These are phyloP conservation scores for Oryza meridionalis DNA, from an alignment of 176 grass and related monocot species.

Conservation along the genomic window DNA sequence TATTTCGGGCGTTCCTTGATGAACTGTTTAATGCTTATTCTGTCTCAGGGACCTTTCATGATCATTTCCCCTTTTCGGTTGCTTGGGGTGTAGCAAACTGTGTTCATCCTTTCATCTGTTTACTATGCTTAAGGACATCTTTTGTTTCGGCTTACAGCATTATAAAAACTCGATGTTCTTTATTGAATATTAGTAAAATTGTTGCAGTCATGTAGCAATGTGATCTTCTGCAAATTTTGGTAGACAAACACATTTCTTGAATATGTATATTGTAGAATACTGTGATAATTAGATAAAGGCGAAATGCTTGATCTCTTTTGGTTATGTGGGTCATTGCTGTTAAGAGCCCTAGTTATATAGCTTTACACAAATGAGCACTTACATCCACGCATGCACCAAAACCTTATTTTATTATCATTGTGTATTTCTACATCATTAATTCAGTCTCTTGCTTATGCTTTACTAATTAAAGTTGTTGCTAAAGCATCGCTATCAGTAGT, in stretches of 20 bases:
- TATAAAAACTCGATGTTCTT: conserved; percentile 15
- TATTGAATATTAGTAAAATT: conserved; percentile 17
- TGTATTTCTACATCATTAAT: conserved; percentile 6
- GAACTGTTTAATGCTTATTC: not conserved
- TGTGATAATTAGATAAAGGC: not conserved
- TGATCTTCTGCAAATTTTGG: conserved; percentile 12
- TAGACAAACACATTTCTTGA: conserved; percentile 24
- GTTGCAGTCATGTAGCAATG: not conserved
- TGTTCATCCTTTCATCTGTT: not conserved
- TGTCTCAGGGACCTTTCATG: not conserved
- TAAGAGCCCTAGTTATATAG: not conserved
- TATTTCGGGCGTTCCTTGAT: conserved; percentile 13
- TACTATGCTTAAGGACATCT: conserved; percentile 5
- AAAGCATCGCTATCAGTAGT: not conserved
- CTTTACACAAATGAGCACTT: not conserved
- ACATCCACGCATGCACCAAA: not conserved
- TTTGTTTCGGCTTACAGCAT: not conserved
- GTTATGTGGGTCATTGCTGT: not conserved
- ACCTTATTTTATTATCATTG: not conserved
- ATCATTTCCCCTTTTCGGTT: not conserved
- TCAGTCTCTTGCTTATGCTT: conserved; percentile 24
- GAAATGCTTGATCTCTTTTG: not conserved
- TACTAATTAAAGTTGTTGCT: conserved; percentile 6
- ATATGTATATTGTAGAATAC: not conserved
- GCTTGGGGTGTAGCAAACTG: not conserved